These are phyloP conservation scores for Cladosporium oxysporum DNA, from an alignment of 2,329 filamentous ascomycete genomes.

Conservation along the genomic window DNA sequence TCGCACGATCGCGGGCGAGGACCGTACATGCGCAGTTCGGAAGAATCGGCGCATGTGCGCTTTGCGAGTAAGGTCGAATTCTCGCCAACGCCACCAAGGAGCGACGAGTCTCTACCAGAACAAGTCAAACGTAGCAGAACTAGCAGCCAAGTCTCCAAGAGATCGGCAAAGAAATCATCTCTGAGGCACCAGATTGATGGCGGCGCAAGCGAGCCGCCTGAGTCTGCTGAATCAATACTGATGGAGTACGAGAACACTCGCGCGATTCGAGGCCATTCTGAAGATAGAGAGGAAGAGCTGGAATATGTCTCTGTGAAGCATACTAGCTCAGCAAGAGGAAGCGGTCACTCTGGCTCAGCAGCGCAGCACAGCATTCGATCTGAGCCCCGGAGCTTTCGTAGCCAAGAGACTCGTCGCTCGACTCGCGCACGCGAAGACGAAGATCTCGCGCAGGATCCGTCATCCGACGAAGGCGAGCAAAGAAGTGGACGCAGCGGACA, in stretches of 20 bases:
- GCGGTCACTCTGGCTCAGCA: neutral
- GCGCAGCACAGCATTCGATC: neutral
- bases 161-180: neutral
- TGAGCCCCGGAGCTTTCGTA: conserved; percentile 1
- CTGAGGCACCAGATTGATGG: conserved; percentile 16
- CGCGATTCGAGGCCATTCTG: conserved; percentile 20
- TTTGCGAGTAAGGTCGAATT: conserved; percentile 37
- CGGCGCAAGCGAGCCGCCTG: conserved; percentile 14
- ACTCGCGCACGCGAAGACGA: neutral
- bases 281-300: conserved; percentile 11
- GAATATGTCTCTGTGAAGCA: conserved; percentile 21
- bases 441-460: neutral
- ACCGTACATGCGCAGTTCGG: conserved; percentile 17
- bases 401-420: neutral
- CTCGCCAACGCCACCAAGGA: conserved; percentile 36
- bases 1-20: conserved; percentile 14
- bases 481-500: conserved; percentile 6
- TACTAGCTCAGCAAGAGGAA: conserved; percentile 3
- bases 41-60: conserved; percentile 31
- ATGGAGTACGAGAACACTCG: conserved; percentile 27
- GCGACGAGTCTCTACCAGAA: conserved; percentile 29
- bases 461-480: conserved; percentile 11
- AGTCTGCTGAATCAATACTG: conserved; percentile 27
- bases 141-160: neutral
- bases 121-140: neutral